Percentiles rank a stretch among this genome's conserved stretches.
Conservation (phyloP, 495 filamentous ascomycete genomes). For the Coniosporium apollinis region DNA sequence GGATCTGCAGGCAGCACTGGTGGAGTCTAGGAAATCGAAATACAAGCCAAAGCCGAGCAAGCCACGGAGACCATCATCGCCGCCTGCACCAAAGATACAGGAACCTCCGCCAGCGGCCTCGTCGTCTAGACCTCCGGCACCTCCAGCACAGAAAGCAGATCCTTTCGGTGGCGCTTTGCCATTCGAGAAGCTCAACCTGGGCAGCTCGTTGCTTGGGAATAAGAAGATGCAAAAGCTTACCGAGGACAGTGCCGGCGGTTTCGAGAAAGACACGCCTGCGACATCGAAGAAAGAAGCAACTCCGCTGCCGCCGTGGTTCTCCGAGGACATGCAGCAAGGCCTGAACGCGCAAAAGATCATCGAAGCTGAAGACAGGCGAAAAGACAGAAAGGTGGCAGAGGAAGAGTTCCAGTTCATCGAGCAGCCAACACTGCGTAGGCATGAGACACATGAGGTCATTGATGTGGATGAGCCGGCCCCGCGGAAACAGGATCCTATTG, state of each 20-base stretch:
- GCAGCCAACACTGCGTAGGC: constrained; percentile 25
- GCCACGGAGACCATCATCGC: constrained; percentile 1
- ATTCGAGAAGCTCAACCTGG: constrained; percentile 71
- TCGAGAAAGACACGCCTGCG: constrained; percentile 33
- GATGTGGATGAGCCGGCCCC: constrained; percentile 14
- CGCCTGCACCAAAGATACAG: background rate
- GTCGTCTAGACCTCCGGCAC: constrained; percentile 1
- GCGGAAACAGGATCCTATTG: constrained; percentile 12
- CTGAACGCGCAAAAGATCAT: constrained; percentile 20
- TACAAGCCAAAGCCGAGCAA: too few species aligned
- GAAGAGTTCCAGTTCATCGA: constrained; percentile 21
- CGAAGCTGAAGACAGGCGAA: constrained; percentile 17
- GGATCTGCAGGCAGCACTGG: constrained; percentile 43
- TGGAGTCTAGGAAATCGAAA: constrained; percentile 28
- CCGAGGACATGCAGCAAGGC: constrained; percentile 24
- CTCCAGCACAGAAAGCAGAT: constrained; percentile 26
- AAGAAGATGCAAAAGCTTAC: constrained; percentile 28
- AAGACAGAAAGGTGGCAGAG: constrained; percentile 11
- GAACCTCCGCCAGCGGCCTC: constrained; percentile 7
- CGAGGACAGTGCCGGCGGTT: constrained; percentile 50
- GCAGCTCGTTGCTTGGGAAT: constrained; percentile 36
- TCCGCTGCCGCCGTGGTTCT: constrained; percentile 80
- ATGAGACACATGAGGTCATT: constrained; percentile 14
- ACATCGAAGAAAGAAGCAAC: constrained; percentile 31
- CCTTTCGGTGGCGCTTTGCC: constrained; percentile 68